Base-by-base conservation (phyloP, 2,329 filamentous ascomycete genomes). In the Hymenoscyphus infarciens region DNA sequence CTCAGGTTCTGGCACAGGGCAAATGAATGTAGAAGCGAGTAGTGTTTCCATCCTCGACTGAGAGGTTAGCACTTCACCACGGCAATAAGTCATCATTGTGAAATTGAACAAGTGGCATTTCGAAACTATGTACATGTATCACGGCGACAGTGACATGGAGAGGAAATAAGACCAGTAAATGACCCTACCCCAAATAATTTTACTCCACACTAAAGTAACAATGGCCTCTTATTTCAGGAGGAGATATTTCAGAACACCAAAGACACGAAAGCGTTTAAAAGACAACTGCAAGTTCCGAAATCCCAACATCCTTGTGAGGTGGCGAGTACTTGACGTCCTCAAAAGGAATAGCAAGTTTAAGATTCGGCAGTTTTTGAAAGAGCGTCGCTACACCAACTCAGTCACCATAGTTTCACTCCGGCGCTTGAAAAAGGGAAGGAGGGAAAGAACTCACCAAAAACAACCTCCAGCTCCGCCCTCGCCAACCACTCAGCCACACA, bases 401-500 rank as follows among this genome's bases (percentile, higher is more conserved):
- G 57, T 31, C 4, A 2, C 25, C 25, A 3, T 22, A 52, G 13
- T n/a, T 2, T 31, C 38, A n/a, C n/a, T n/a, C n/a, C n/a, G n/a
- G n/a, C n/a, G 10, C 35, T n/a, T 16, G 3, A 13, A 2, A 39
- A 39, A 39, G 13, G 16, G 38, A 39, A 16, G 3, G 13, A 11
- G 13, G 22, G 35, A 5, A 16, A 10, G 25, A 54, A 72, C 77
- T 74, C 66, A 79, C 76, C 69, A 68, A 81, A 81, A 1, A 79
- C 78, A 62, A 74, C 72, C 56, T 74, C 75, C 59, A 82, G 67
- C 67, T 82, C 79, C 0, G 75, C 71, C 57, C 76, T 75, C 3
- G 80, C 76, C 10, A 82, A 69, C 52, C 72, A 71, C 67, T 82
- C 79, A 5, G 78, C 79, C 27, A 81, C 73, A 68, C 80, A 82